Conservation (phyloP, 441 rosid species). For the Croton setiger region DNA sequence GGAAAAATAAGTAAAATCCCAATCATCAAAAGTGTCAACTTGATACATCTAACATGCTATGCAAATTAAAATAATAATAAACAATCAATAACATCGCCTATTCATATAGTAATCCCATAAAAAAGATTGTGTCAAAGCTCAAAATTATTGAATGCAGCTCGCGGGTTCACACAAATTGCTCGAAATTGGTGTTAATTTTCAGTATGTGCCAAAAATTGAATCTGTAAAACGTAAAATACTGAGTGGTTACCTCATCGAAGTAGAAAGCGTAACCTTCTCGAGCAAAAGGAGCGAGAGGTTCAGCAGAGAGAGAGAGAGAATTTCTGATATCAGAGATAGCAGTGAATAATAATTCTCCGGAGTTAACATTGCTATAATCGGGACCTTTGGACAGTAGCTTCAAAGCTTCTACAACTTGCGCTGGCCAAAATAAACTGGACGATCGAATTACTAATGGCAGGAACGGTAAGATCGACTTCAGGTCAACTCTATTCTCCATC, state of each 20-base stretch:
- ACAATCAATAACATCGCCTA: not conserved
- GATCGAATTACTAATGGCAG: slow-evolving; percentile 55
- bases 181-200: not conserved
- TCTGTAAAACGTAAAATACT: not conserved
- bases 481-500: slow-evolving; percentile 54
- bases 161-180: not conserved
- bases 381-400: slow-evolving; percentile 59
- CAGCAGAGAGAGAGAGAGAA: slow-evolving; percentile 38
- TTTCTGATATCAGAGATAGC: slow-evolving; percentile 56
- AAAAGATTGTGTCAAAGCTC: too few relatives aligned
- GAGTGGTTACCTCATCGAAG: slow-evolving; percentile 62
- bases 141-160: too few relatives aligned
- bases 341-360: slow-evolving; percentile 53
- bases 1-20: slow-evolving; percentile 9
- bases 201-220: not conserved
- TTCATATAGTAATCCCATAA: not conserved
- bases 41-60: not conserved
- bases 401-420: slow-evolving; percentile 53
- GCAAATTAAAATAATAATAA: not conserved
- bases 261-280: slow-evolving; percentile 58
- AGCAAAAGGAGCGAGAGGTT: slow-evolving; percentile 46
- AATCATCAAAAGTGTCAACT: not conserved
- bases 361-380: slow-evolving; percentile 45
- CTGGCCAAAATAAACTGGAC: slow-evolving; percentile 57
- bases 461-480: slow-evolving; percentile 42